Base-by-base conservation (phyloP, 2,329 filamentous ascomycete species). In the Cadophora gregata region DNA sequence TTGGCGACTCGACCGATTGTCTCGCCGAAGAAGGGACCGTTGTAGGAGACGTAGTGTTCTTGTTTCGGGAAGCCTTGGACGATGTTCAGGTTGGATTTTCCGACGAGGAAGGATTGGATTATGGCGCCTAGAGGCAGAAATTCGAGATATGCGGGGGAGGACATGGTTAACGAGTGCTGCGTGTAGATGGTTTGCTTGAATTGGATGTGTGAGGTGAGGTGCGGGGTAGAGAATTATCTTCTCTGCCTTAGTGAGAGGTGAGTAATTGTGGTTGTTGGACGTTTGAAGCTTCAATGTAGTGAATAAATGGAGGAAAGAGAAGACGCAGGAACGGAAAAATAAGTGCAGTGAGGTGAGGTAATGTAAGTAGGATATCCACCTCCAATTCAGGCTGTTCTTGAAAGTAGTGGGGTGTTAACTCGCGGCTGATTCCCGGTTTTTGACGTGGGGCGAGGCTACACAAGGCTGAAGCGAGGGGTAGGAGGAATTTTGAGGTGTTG, bases 1-100 rank as follows among this genome's bases (percentile, higher is more conserved):
- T 98, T 98, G 68, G 93, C 88, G 24, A 89, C 83, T 63, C 88
- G 92, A 64, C 96, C 96, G 77, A 98, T 97, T 53, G 93, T 98
- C 78, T 95, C 94, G 70, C 96, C 95, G 77, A 97, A 98, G 82
- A 89, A 94, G 1, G 92, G 89, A 12, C 80, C 82, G 81, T 96
- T 95, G 83, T 94, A 82, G 72, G 87, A 81, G 71, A 85, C 85
- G 81, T 97, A 97, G 68, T 90, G 86, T 53, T 91, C 87, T 62
- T 91, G 86, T 16, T 85, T 88, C 21, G 91, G 87, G 81, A 97
- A 97, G 62, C 90, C 89, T 73, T 96, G 91, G 25, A 97, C 94
- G 71, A 99, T 96, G 81, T 97, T 96, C 71, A 99, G 95, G 81
- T 97, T 96, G 77, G 87, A 82, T 70, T 88, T 90, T 67, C 85